Evolutionary conservation across 495 filamentous ascomycete genomes (phyloP).

Genomic region (Xylaria acuta): DNA sequence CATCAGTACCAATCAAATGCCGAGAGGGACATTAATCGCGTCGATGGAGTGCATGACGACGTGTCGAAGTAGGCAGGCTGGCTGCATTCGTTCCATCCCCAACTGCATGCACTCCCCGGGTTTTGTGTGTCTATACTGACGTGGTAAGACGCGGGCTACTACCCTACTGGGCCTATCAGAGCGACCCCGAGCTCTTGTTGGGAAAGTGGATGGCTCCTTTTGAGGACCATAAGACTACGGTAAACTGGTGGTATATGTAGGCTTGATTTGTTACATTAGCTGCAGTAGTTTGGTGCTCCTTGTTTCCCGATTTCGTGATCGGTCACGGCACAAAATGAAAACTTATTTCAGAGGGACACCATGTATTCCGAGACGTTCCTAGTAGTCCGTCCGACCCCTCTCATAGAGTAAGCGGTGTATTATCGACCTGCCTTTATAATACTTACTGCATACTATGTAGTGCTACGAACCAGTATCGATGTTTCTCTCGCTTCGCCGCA

Average conservation of each 20-base stretch:
- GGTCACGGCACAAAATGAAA: not conserved
- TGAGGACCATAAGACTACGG: not conserved
- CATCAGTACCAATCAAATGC: not conserved
- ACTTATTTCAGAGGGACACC: conserved; percentile 1
- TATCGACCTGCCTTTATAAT: not conserved
- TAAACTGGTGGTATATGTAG: too few relatives aligned
- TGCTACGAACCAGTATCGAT: not conserved
- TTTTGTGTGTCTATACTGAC: not conserved
- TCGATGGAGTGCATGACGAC: conserved; percentile 15
- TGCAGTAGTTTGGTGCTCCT: not conserved
- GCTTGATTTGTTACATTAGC: not conserved
- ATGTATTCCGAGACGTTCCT: not conserved
- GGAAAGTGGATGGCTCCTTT: not conserved
- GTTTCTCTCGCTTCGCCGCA: not conserved
- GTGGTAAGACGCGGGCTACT: conserved; percentile 3
- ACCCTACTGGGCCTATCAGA: not conserved
- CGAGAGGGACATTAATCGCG: not conserved
- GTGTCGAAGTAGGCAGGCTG: conserved; percentile 19
- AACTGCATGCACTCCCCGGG: conserved; percentile 10
- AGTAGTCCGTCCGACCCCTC: not conserved
- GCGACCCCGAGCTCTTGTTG: not conserved
- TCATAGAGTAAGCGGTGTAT: not conserved
- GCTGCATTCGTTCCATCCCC: conserved; percentile 4
- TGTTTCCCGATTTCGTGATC: not conserved
- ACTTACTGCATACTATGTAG: not conserved